Percentiles rank a stretch among this genome's conserved stretches.
Evolutionary conservation across 2,329 filamentous ascomycete genomes (phyloP).

Genomic region (Venturiaceae sp.): DNA sequence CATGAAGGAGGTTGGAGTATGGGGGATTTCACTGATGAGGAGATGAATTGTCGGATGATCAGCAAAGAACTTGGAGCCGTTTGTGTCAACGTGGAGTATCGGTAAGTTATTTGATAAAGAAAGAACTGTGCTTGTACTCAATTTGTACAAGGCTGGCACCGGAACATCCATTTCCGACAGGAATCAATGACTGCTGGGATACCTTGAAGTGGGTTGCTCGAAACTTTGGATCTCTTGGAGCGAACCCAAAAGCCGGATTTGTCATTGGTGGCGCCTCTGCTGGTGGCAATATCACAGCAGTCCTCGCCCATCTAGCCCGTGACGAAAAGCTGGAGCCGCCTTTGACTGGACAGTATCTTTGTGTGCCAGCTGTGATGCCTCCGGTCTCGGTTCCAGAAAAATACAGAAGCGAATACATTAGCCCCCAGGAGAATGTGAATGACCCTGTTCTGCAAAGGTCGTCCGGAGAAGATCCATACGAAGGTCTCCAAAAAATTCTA

Average conservation of each 20-base stretch:
- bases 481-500: background rate
- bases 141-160: slow-evolving; percentile 29
- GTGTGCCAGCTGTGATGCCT: background rate
- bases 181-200: slow-evolving; percentile 39
- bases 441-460: background rate
- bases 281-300: slow-evolving; percentile 41
- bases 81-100: slow-evolving; percentile 42
- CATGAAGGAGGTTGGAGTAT: slow-evolving; percentile 36
- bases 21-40: slow-evolving; percentile 33
- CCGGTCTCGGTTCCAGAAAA: slow-evolving; percentile 1
- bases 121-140: background rate
- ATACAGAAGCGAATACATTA: slow-evolving; percentile 1
- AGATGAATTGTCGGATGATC: slow-evolving; percentile 31
- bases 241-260: slow-evolving; percentile 34
- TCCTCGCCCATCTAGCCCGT: slow-evolving; percentile 11
- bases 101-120: slow-evolving; percentile 16
- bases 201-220: slow-evolving; percentile 30
- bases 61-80: slow-evolving; percentile 26
- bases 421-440: background rate
- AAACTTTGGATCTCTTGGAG: slow-evolving; percentile 19
- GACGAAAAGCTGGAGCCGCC: slow-evolving; percentile 4
- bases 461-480: background rate
- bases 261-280: slow-evolving; percentile 42
- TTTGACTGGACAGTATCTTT: slow-evolving; percentile 6
- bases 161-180: slow-evolving; percentile 38